Evolutionary conservation across 1,284 basidiomycete species (phyloP).

Genomic region (Ganoderma leucocontextum): DNA sequence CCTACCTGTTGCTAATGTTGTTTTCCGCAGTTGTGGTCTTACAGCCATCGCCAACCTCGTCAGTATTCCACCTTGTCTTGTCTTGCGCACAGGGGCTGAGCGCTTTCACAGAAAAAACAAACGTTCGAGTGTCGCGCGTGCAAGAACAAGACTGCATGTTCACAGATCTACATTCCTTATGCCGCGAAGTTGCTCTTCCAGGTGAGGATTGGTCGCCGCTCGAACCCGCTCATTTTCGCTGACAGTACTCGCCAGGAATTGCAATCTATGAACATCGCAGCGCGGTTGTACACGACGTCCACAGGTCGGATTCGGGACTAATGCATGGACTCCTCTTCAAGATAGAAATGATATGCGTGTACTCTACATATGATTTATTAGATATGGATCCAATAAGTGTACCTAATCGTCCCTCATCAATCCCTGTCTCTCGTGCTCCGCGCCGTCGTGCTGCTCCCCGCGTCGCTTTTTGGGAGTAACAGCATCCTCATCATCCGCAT

Average conservation of each 20-base stretch:
- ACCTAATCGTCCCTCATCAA: conserved; percentile 58
- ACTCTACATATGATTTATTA: conserved; percentile 57
- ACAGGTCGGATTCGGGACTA: conserved; percentile 83
- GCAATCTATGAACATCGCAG: conserved; percentile 92
- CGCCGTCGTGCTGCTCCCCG: conserved; percentile 54
- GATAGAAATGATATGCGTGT: conserved; percentile 48
- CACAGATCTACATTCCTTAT: conserved; percentile 91
- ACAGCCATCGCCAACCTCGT: conserved; percentile 95
- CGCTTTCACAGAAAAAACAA: conserved; percentile 76
- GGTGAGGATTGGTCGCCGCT: conserved; percentile 50
- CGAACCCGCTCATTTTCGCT: neutral
- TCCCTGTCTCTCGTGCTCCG: conserved; percentile 66
- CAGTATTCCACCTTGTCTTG: conserved; percentile 40
- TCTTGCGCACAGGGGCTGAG: conserved; percentile 9
- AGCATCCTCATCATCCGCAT: conserved; percentile 68
- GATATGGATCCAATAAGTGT: conserved; percentile 37
- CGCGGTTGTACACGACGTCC: conserved; percentile 83
- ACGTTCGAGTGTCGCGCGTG: conserved; percentile 91
- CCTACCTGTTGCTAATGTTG: conserved; percentile 21
- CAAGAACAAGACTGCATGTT: conserved; percentile 94
- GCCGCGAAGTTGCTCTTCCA: conserved; percentile 94
- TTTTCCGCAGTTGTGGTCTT: conserved; percentile 78
- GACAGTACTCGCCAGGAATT: conserved; percentile 63
- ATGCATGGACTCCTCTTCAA: conserved; percentile 30
- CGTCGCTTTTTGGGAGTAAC: conserved; percentile 56